phyloP scores from a whole-genome alignment of 139 green algal genomes.

The Haematococcus sp. region DNA sequence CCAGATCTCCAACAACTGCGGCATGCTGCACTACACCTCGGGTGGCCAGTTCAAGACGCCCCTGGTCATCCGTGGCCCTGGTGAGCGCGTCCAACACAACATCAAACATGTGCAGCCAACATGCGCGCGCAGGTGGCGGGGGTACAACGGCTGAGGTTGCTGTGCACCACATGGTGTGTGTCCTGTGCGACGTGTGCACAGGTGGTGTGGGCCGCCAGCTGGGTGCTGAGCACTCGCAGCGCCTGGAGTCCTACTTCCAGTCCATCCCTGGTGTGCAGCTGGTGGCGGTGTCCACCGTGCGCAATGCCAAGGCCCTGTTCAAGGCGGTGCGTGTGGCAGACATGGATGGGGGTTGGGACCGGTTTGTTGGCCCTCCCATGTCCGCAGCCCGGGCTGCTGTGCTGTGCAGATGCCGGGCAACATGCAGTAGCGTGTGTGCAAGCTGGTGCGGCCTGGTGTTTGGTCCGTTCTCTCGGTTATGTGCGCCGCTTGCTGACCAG shows the following conservation, averaged over 20 bases:
- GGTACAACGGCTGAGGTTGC: no score
- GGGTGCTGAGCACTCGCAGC: slow-evolving; percentile 94
- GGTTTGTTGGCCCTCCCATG: background rate
- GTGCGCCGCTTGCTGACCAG: background rate
- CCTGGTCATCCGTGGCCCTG: slow-evolving; percentile 42
- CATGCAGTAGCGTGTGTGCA: background rate
- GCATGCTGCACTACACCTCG: slow-evolving; percentile 96
- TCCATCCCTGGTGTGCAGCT: slow-evolving; percentile 94
- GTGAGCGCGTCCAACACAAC: no score
- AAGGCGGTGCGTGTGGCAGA: slow-evolving; percentile 65
- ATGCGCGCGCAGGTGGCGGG: no score
- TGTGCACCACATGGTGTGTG: no score
- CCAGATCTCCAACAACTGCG: slow-evolving; percentile 98
- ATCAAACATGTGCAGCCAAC: no score
- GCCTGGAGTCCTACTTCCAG: slow-evolving; percentile 97
- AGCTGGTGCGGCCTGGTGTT: background rate
- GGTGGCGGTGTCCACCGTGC: slow-evolving; percentile 83
- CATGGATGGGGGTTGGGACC: background rate
- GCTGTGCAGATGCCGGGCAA: background rate
- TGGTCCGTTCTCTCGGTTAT: background rate
- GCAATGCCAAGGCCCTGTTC: slow-evolving; percentile 90
- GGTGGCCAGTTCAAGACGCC: slow-evolving; percentile 89
- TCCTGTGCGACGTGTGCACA: slow-evolving; percentile 39
- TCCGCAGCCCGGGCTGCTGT: background rate
- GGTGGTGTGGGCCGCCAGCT: slow-evolving; percentile 88